These are phyloP conservation scores for Gyrodon lividus DNA, from an alignment of 768 basidiomycete genomes.

Conservation along the genomic window DNA sequence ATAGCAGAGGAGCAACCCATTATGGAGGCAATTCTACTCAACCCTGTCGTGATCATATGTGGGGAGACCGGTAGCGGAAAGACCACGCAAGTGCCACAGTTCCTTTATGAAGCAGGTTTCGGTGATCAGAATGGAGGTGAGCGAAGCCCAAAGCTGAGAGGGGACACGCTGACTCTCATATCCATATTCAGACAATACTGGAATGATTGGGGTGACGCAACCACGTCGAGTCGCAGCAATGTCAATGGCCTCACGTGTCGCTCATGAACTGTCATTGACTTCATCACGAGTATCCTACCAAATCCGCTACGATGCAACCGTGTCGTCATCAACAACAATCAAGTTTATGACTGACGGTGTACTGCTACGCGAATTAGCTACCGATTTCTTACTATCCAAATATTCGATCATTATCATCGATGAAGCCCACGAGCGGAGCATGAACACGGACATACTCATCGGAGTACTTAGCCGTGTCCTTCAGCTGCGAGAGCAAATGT, in stretches of 20 bases:
- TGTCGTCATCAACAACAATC: conserved; percentile 85
- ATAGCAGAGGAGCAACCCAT: conserved; percentile 92
- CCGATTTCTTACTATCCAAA: conserved; percentile 89
- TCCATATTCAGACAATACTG: conserved; percentile 75
- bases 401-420: conserved; percentile 97
- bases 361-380: conserved; percentile 85
- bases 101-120: conserved; percentile 96
- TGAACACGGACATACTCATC: conserved; percentile 97
- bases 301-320: conserved; percentile 95
- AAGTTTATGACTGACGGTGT: conserved; percentile 99
- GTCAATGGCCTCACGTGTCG: conserved; percentile 92
- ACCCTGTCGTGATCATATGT: conserved; percentile 70
- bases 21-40: conserved; percentile 85
- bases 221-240: conserved; percentile 96
- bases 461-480: conserved; percentile 95
- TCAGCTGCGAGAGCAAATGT: conserved; percentile 84
- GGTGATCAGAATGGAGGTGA: conserved; percentile 79
- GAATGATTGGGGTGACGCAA: conserved; percentile 97
- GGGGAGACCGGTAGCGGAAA: conserved; percentile 99
- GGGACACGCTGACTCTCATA: conserved; percentile 4
- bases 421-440: conserved; percentile 96
- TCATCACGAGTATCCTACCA: conserved; percentile 89
- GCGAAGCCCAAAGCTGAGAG: conserved; percentile 15
- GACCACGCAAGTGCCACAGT: conserved; percentile 97
- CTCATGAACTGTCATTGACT: conserved; percentile 85